Evolutionary conservation across 2,329 filamentous ascomycete genomes (phyloP), one percentile per base, ranked within the genome.

Genomic region (Gnomoniopsis smithogilvyi): DNA sequence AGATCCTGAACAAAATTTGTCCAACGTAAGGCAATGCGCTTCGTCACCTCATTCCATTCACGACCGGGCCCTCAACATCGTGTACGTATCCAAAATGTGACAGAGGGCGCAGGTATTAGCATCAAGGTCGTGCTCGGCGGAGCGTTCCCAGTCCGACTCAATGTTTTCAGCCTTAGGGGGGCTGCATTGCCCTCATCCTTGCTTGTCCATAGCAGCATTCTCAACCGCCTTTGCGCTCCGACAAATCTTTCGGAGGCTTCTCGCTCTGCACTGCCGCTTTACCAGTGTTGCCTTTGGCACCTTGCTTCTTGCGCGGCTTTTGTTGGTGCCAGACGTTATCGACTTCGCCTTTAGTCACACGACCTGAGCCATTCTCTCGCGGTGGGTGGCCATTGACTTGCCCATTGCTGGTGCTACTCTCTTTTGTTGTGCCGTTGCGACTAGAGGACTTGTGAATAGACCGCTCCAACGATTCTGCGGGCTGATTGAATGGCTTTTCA

Each of bases 151-250:
- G 21, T 45, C 21, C 17, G 14, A 15, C 15, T 21, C 22, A 34
- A 46, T 7, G 19, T 21, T 43, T 17, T 17, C 14, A 14, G 12
- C n/a, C 43, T 21, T 8, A 21, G 36, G 34, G 12, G 15, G 34
- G 2, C 24, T 17, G 17, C 33, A 19, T 17, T 22, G 33, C n/a
- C 34, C 34, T 26, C 14, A 11, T 19, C 50, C 22, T n/a, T 56
- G 22, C 41, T 41, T 26, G 53, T n/a, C 26, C 17, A 41, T 15
- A 22, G 21, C 34, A 34, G 24, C 21, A 24, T 47, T 21, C 50
- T 81, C 76, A 88, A 51, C 85, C 85, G 2, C 85, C 85, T 66
- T 87, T 88, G 60, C 85, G 80, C 61, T 88, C 85, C 2, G 79
- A 80, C 14, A 82, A 81, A 55, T 85, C 79, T 70, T 79, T 83